phyloP scores from a whole-genome alignment of 179 eudicot genomes.

The Silene noctiflora region DNA sequence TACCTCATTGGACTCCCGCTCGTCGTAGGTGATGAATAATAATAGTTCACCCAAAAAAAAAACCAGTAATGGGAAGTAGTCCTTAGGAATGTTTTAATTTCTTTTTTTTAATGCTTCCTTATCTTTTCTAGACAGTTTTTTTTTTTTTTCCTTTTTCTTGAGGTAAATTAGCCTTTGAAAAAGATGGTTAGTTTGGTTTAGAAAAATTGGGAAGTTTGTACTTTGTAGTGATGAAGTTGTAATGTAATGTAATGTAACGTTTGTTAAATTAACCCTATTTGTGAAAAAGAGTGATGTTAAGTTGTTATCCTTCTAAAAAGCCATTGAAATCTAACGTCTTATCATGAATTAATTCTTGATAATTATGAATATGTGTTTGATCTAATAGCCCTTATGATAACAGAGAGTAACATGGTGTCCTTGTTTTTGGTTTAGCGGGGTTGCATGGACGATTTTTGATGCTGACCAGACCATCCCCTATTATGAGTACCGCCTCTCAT shows the following conservation, averaged over 20 bases:
- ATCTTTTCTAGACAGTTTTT: slow-evolving; percentile 23
- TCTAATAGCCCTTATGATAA: too few species aligned
- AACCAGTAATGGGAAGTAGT: slow-evolving; percentile 19
- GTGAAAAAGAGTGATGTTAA: slow-evolving; percentile 18
- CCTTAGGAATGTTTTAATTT: not conserved
- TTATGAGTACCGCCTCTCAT: too few species aligned
- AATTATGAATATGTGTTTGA: not conserved
- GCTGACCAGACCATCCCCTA: too few species aligned
- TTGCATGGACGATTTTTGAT: too few species aligned
- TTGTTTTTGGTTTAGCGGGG: too few species aligned
- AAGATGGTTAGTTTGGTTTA: slow-evolving; percentile 26
- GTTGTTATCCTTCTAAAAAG: not conserved
- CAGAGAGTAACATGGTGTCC: too few species aligned
- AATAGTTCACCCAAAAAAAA: not conserved
- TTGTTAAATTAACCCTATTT: slow-evolving; percentile 19
- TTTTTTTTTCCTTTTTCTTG: slow-evolving; percentile 13
- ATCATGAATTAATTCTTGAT: too few species aligned
- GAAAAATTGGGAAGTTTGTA: slow-evolving; percentile 30
- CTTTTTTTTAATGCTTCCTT: slow-evolving; percentile 15
- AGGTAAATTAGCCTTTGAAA: slow-evolving; percentile 21
- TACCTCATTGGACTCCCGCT: slow-evolving; percentile 54
- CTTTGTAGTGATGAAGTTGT: slow-evolving; percentile 20
- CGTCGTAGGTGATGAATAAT: slow-evolving; percentile 35
- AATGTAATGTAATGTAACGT: slow-evolving; percentile 21
- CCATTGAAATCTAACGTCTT: slow-evolving; percentile 10